These are phyloP conservation scores for Jimgerdemannia lactiflua DNA, from an alignment of 192 early-diverging fungal genomes.

Conservation along the genomic window DNA sequence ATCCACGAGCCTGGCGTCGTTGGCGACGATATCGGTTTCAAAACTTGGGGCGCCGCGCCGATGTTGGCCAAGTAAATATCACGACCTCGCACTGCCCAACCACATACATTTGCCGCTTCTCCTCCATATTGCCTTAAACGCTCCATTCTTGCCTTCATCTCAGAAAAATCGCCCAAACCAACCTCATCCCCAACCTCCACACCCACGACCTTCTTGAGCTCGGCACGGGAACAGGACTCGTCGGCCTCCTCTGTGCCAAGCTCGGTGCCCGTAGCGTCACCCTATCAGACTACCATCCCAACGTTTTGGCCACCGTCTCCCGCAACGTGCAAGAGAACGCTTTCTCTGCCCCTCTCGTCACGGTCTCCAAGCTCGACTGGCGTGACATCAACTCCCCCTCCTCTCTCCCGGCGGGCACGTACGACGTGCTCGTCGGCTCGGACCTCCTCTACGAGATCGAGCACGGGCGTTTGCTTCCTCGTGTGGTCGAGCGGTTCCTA, in stretches of 20 bases:
- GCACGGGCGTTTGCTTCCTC: slow-evolving; percentile 44
- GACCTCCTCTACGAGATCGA: slow-evolving; percentile 54
- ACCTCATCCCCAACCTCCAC: slow-evolving; percentile 17
- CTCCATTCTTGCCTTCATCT: neutral
- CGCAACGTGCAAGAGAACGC: slow-evolving; percentile 32
- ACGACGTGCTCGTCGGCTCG: slow-evolving; percentile 42
- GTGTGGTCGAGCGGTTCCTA: slow-evolving; percentile 41
- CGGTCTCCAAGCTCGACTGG: slow-evolving; percentile 42
- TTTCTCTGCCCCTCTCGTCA: slow-evolving; percentile 4
- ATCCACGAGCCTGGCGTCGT: slow-evolving; percentile 51
- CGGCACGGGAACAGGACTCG: slow-evolving; percentile 52
- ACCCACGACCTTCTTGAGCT: slow-evolving; percentile 41
- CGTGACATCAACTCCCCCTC: slow-evolving; percentile 12
- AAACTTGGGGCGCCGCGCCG: slow-evolving; percentile 53
- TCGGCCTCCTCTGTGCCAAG: slow-evolving; percentile 43
- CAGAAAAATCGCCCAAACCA: slow-evolving; percentile 28
- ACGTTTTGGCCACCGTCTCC: slow-evolving; percentile 41
- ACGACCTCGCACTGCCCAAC: no score
- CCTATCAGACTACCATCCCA: slow-evolving; percentile 51
- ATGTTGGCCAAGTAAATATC: slow-evolving; percentile 46
- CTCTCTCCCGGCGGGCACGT: neutral
- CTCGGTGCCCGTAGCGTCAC: slow-evolving; percentile 35
- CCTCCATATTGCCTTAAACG: neutral
- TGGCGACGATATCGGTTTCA: slow-evolving; percentile 52
- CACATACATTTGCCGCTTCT: no score